Percentiles rank a stretch among this genome's conserved stretches.
Conservation (phyloP, 331 rosid species). For the Quercus lobata region DNA sequence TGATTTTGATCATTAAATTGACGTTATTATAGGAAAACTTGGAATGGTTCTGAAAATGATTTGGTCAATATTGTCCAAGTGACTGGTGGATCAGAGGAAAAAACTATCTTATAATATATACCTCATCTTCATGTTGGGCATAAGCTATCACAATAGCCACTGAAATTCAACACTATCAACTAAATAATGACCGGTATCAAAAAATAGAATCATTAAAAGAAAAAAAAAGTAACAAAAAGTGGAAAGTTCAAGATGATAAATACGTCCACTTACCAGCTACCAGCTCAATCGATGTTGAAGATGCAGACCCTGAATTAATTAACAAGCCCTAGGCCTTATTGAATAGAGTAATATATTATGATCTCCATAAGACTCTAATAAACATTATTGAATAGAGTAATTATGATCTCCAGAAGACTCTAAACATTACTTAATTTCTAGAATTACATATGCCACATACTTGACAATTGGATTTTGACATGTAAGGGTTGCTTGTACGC, state of each 20-base stretch:
- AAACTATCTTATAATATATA: not conserved
- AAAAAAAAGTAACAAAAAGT: no score
- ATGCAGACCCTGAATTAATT: not conserved
- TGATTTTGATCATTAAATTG: not conserved
- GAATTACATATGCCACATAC: not conserved
- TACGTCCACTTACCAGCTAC: not conserved
- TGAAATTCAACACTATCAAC: not conserved
- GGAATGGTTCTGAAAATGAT: not conserved
- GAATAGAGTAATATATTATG: no score
- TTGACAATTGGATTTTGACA: no score
- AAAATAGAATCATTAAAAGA: no score
- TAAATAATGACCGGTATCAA: not conserved
- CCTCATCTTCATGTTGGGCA: not conserved
- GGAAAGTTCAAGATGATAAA: not conserved
- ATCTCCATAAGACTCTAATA: not conserved
- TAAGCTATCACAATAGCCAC: conserved; percentile 19
- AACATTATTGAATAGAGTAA: not conserved
- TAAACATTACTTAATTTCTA: not conserved
- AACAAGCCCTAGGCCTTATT: not conserved
- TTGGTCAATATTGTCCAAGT: not conserved
- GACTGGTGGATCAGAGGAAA: not conserved
- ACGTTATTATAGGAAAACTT: not conserved
- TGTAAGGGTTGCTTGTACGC: no score
- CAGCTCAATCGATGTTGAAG: no score
- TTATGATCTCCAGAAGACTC: not conserved